Evolutionary conservation across 805 yeast genomes (phyloP), one percentile per base, ranked within the genome.

Genomic region (Wickerhamiella nectarea): DNA sequence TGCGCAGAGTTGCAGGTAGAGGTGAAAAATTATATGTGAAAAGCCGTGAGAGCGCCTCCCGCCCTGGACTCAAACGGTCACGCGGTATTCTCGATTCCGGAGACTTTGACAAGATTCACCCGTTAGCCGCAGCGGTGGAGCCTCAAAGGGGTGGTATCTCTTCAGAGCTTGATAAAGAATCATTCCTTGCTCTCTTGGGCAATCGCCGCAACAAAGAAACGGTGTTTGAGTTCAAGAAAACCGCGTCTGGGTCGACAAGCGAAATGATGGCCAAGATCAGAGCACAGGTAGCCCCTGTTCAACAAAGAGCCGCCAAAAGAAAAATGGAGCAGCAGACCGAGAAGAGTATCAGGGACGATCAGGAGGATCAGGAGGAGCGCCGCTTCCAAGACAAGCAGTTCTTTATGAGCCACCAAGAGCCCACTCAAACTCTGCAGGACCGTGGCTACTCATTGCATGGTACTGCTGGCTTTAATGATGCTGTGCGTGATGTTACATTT

Each of bases 401-500:
- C 59, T 91, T 78, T 65, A 68, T 91, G 58, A 76, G 93, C 45
- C 95, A 91, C 59, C 86, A 78, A 66, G 96, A 95, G 0, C 86
- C 95, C 15, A 72, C 77, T 0, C 70, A 76, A 12, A 75, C 74
- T 14, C 71, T 84, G 45, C 94, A 85, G 59, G 97, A 91, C 52
- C 69, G 82, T 63, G 82, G 94, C 63, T 65, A 76, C 59, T 52
- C 74, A 44, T 48, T 74, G 54, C 58, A 62, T 34, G 53, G 56
- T 19, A 55, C 59, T 1, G 61, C 63, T 25, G 82, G 87, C 6
- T 89, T 89, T 63, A 79, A 80, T 17, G 80, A 77, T 47, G 93
- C 78, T 39, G 96, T 95, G 1, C 72, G 76, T n/a, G 67, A 69
- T 24, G 96, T 95, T 0, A 70, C 94, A 0, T 89, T 86, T 62